phyloP scores from a whole-genome alignment of 495 filamentous ascomycete genomes.

The Pyrenopolyporus hunteri region DNA sequence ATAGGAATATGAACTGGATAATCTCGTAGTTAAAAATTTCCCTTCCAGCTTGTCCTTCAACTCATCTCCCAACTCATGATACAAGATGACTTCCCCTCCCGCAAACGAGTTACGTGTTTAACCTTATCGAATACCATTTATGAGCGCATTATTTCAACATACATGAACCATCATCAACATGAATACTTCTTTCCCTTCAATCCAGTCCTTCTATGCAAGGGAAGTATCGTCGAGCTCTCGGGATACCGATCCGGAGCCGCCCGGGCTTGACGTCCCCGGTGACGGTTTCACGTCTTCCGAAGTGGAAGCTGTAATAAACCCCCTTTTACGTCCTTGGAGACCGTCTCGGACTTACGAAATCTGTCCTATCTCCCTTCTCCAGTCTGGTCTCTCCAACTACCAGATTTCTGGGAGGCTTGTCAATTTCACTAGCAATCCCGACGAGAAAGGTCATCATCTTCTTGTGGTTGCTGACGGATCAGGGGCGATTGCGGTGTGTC shows the following conservation, averaged over 20 bases:
- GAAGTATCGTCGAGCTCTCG: slow-evolving; percentile 28
- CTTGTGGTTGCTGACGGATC: slow-evolving; percentile 64
- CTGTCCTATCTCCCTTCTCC: slow-evolving; percentile 55
- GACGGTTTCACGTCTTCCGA: slow-evolving; percentile 61
- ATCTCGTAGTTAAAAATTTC: no score
- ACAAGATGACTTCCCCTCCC: no score
- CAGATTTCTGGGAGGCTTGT: slow-evolving; percentile 64
- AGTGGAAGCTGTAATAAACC: slow-evolving; percentile 47
- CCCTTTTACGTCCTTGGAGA: slow-evolving; percentile 56
- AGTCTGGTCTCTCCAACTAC: slow-evolving; percentile 58
- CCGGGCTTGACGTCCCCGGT: slow-evolving; percentile 19
- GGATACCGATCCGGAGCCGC: slow-evolving; percentile 6
- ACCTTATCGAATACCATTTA: no score
- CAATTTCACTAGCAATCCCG: slow-evolving; percentile 53
- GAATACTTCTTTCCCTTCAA: slow-evolving; percentile 49
- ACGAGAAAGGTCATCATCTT: slow-evolving; percentile 56
- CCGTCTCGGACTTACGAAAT: slow-evolving; percentile 61
- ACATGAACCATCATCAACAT: slow-evolving; percentile 45
- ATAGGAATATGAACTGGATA: no score
- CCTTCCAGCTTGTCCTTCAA: no score
- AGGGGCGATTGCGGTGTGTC: slow-evolving; percentile 59
- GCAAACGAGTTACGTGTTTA: no score
- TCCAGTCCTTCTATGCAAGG: slow-evolving; percentile 61
- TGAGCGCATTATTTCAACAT: no score
- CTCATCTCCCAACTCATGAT: no score